Base-by-base conservation (phyloP, 2,329 filamentous ascomycete genomes). In the Cercospora citrullina region DNA sequence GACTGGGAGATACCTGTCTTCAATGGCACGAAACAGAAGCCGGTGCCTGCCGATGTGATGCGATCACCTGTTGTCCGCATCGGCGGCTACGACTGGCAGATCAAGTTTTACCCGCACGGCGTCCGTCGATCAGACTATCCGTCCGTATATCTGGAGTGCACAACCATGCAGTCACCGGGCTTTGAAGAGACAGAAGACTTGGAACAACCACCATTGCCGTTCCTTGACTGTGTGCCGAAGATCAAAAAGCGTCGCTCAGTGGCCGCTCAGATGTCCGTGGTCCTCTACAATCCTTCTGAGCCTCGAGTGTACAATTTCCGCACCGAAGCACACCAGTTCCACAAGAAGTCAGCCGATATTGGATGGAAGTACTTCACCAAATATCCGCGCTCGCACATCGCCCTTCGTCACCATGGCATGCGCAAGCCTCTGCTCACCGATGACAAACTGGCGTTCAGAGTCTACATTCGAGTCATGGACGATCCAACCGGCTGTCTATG, bases 91-190 rank as follows among this genome's bases (percentile, higher is more conserved):
- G 87, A 88, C 75, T 90, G 87, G 87, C 87, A 85, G 65, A 86
- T 90, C 79, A 89, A 89, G 76, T 87, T 89, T 74, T 89, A 87
- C 71, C 87, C 87, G 2, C 83, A 83, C 55, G 87, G 87, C 23
- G 48, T 55, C 21, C 88, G 89, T 36, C 84, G 85, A 70, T 84
- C 85, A 2, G 83, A 84, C 45, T 85, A 85, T 33, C 75, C 89
- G 63, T 88, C 87, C 71, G 81, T 88, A 26, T 90, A 89, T 72
- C 78, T 90, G 39, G 87, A 89, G 74, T 88, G 86, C 74, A 84
- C 87, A n/a, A 82, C 81, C 18, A 83, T 86, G 12, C 68, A 71
- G 62, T 62, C 73, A 6, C 58, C 67, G 1, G 67, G 73, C 9
- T 74, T 63, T 42, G 66, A 73, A 48, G 71, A 69, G 59, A 67